phyloP scores from a whole-genome alignment of 495 filamentous ascomycete genomes.

The Aspergillus saccharolyticus region DNA sequence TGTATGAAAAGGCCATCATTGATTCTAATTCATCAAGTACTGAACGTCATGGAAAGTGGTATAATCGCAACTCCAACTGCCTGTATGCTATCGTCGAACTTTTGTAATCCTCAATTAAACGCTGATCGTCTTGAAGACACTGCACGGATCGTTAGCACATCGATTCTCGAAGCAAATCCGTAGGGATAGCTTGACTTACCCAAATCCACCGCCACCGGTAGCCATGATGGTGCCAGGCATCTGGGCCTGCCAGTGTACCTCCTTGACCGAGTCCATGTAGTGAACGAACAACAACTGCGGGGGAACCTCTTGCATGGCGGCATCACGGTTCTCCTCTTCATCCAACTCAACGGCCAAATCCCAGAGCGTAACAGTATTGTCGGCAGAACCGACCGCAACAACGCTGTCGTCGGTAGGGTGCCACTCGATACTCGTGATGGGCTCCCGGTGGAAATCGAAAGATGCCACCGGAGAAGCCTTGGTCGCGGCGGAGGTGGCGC shows the following conservation, averaged over 20 bases:
- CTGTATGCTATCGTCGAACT: constrained; percentile 11
- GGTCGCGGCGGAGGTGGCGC: constrained; percentile 35
- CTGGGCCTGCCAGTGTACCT: constrained; percentile 94
- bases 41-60: not conserved
- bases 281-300: constrained; percentile 95
- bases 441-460: constrained; percentile 91
- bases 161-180: not conserved
- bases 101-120: constrained; percentile 38
- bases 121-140: constrained; percentile 55
- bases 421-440: constrained; percentile 95
- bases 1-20: not conserved
- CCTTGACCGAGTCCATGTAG: constrained; percentile 90
- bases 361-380: constrained; percentile 93
- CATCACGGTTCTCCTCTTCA: constrained; percentile 91
- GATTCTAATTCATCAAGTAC: not conserved
- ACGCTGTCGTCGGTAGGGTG: constrained; percentile 95
- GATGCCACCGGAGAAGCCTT: constrained; percentile 70
- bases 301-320: constrained; percentile 81
- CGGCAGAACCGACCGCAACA: constrained; percentile 84
- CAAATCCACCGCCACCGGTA: constrained; percentile 82
- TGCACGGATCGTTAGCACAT: constrained; percentile 25
- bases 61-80: constrained; percentile 4
- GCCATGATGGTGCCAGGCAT: constrained; percentile 88
- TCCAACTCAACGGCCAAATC: constrained; percentile 95
- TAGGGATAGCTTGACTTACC: constrained; percentile 36